Evolutionary conservation across 306 rosid genomes (phyloP).

Genomic region (Geum urbanum): DNA sequence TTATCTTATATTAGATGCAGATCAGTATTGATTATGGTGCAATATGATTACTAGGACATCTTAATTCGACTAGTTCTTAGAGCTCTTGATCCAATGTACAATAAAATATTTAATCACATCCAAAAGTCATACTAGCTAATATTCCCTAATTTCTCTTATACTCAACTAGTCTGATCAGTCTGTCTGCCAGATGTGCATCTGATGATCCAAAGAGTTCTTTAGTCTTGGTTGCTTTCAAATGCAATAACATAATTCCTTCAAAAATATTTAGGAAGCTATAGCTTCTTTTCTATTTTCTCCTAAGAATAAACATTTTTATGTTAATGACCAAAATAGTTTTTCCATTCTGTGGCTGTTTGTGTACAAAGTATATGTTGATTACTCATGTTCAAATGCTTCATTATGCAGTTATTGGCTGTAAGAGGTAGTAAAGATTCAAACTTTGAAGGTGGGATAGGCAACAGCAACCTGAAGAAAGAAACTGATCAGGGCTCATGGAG

Average conservation of each 20-base stretch:
- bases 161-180: conserved; percentile 38
- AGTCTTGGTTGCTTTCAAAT: conserved; percentile 25
- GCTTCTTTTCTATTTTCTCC: no score
- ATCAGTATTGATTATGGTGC: conserved; percentile 24
- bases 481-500: conserved; percentile 67
- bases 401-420: conserved; percentile 53
- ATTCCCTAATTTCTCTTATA: conserved; percentile 30
- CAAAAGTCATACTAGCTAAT: conserved; percentile 18
- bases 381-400: conserved; percentile 9
- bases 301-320: background rate
- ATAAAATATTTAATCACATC: conserved; percentile 12
- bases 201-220: conserved; percentile 14
- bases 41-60: conserved; percentile 24
- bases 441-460: conserved; percentile 28
- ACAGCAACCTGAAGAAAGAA: conserved; percentile 48
- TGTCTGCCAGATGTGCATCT: conserved; percentile 31
- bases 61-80: conserved; percentile 24
- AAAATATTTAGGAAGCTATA: no score
- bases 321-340: background rate
- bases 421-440: conserved; percentile 38
- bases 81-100: conserved; percentile 38
- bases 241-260: conserved; percentile 14
- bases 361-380: background rate
- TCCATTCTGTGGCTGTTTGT: background rate
- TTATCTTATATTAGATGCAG: background rate